Conservation (phyloP, 768 basidiomycete species). For the Mycena latifolia region DNA sequence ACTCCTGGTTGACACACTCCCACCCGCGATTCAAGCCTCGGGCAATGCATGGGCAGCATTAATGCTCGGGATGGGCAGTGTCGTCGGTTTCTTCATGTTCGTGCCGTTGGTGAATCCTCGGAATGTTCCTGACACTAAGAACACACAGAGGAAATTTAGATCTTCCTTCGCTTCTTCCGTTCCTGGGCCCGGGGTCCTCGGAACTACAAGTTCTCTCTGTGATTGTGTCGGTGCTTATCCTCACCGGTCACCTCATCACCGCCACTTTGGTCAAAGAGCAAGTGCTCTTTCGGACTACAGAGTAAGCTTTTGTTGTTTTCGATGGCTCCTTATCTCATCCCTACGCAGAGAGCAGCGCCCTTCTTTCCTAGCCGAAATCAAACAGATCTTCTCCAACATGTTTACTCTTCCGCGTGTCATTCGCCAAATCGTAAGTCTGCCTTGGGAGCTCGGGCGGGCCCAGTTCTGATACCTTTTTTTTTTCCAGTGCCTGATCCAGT, state of each 20-base stretch:
- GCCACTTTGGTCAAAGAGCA: conserved; percentile 76
- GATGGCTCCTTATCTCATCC: not conserved
- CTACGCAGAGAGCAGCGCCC: conserved; percentile 37
- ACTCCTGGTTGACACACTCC: conserved; percentile 87
- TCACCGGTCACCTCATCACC: conserved; percentile 74
- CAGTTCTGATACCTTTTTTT: not conserved
- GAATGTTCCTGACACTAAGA: not conserved
- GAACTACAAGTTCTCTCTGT: conserved; percentile 88
- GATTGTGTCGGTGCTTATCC: conserved; percentile 75
- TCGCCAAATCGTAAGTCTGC: conserved; percentile 74
- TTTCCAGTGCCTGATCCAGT: conserved; percentile 79
- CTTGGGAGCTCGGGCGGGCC: not conserved
- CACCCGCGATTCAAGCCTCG: conserved; percentile 78
- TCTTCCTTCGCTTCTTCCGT: conserved; percentile 76
- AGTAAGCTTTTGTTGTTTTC: conserved; percentile 23
- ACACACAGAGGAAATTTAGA: conserved; percentile 83
- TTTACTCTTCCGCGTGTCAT: conserved; percentile 79
- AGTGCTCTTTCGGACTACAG: conserved; percentile 61
- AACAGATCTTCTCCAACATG: conserved; percentile 79
- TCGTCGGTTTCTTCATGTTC: conserved; percentile 90
- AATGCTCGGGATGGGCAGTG: conserved; percentile 91
- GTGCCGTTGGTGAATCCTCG: conserved; percentile 43
- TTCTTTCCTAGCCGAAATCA: conserved; percentile 59
- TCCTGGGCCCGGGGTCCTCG: conserved; percentile 80
- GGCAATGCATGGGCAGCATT: conserved; percentile 97